These are phyloP conservation scores for Sungouiella blattae DNA, from an alignment of 805 yeast species.

Conservation along the genomic window DNA sequence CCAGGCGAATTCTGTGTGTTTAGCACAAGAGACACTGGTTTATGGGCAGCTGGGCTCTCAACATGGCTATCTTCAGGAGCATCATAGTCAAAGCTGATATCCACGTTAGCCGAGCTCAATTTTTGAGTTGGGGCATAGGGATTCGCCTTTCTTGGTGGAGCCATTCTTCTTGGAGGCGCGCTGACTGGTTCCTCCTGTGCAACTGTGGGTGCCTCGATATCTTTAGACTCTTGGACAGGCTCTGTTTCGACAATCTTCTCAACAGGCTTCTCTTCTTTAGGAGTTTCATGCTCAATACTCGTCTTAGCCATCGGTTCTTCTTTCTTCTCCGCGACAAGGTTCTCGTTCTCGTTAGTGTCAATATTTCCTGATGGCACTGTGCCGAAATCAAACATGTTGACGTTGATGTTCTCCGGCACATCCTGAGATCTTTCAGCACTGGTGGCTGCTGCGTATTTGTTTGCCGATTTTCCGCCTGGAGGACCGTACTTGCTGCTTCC, in stretches of 20 bases:
- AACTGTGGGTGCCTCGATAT: constrained; percentile 1
- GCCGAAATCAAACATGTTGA: neutral
- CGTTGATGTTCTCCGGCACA: neutral
- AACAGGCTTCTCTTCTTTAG: constrained; percentile 1
- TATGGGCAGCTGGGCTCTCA: constrained; percentile 1
- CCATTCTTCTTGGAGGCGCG: neutral
- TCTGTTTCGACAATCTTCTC: neutral
- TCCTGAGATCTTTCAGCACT: neutral
- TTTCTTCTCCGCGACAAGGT: constrained; percentile 2
- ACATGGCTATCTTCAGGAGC: constrained; percentile 6
- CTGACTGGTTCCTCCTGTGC: neutral
- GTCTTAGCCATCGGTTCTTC: constrained; percentile 5
- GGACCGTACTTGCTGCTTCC: constrained; percentile 13
- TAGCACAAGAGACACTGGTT: constrained; percentile 6
- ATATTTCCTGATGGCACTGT: neutral
- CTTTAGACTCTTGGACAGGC: too few species aligned
- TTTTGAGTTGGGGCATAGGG: constrained; percentile 2
- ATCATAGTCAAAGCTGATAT: constrained; percentile 29
- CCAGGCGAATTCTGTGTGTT: constrained; percentile 5
- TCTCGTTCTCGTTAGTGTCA: neutral
- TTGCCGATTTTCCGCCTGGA: constrained; percentile 2
- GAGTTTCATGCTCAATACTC: constrained; percentile 1
- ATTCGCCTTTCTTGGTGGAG: neutral
- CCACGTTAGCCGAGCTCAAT: constrained; percentile 19
- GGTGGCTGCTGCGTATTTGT: neutral